These are phyloP conservation scores for Acer negundo DNA, from an alignment of 345 rosid genomes.

Conservation along the genomic window DNA sequence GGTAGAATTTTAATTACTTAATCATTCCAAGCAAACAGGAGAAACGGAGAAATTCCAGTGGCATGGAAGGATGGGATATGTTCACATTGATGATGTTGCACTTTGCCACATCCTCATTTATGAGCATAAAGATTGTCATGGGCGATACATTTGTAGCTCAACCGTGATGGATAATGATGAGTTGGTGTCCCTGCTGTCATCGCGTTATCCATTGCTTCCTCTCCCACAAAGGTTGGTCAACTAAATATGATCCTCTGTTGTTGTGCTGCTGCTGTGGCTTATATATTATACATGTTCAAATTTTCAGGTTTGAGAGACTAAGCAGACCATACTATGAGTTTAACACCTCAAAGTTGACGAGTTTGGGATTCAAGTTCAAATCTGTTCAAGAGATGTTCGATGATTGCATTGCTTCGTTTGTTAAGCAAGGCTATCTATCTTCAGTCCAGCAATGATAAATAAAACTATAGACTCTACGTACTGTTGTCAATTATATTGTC, in stretches of 20 bases:
- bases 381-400: constrained; percentile 66
- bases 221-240: constrained; percentile 55
- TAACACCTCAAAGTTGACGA: constrained; percentile 58
- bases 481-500: neutral
- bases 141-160: constrained; percentile 76
- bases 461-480: neutral
- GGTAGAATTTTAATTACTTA: neutral
- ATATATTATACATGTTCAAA: neutral
- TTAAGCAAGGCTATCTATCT: constrained; percentile 55
- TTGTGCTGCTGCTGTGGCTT: neutral
- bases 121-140: constrained; percentile 49
- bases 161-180: constrained; percentile 54
- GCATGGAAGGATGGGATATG: constrained; percentile 93
- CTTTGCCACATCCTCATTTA: constrained; percentile 69
- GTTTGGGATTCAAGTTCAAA: constrained; percentile 74
- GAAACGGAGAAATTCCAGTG: constrained; percentile 63
- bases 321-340: constrained; percentile 60
- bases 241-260: neutral
- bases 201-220: constrained; percentile 63
- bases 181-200: constrained; percentile 48
- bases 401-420: constrained; percentile 64
- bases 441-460: neutral
- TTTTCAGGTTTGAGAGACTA: constrained; percentile 58
- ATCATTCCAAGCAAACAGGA: constrained; percentile 36
- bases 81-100: constrained; percentile 92